phyloP scores from a whole-genome alignment of 1,284 basidiomycete species.

The Rhodotorula sp. region DNA sequence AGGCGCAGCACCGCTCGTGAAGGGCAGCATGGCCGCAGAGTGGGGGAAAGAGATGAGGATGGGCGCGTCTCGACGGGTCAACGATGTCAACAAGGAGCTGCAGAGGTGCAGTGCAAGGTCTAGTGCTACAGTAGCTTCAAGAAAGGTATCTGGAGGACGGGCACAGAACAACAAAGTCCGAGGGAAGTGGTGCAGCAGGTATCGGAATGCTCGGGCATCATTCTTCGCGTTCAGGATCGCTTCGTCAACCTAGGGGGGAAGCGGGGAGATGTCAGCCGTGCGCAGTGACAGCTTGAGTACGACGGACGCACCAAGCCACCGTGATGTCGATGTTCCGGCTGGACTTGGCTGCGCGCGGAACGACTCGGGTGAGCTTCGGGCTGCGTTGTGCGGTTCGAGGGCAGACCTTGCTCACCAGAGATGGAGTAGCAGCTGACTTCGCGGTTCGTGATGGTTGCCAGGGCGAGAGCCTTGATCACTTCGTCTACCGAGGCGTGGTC shows the following conservation, averaged over 20 bases:
- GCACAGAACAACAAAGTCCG: too few relatives aligned
- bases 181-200: too few relatives aligned
- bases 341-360: conserved; percentile 66
- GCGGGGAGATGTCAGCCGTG: neutral
- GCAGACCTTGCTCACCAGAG: conserved; percentile 46
- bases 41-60: neutral
- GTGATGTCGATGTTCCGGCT: conserved; percentile 77
- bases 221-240: neutral
- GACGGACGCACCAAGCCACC: conserved; percentile 53
- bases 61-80: neutral
- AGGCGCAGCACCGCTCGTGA: neutral
- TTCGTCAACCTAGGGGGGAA: neutral
- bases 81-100: too few relatives aligned
- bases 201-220: too few relatives aligned
- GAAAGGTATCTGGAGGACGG: too few relatives aligned
- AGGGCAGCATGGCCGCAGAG: neutral
- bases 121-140: too few relatives aligned
- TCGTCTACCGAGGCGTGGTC: conserved; percentile 80
- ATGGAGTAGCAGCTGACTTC: conserved; percentile 41
- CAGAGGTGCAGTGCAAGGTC: too few relatives aligned
- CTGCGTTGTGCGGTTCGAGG: conserved; percentile 55
- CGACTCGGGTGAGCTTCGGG: conserved; percentile 9
- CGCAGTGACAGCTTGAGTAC: neutral
- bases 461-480: conserved; percentile 77
- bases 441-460: conserved; percentile 31